phyloP scores from a whole-genome alignment of 441 rosid species.

The Flueggea neowawraea region DNA sequence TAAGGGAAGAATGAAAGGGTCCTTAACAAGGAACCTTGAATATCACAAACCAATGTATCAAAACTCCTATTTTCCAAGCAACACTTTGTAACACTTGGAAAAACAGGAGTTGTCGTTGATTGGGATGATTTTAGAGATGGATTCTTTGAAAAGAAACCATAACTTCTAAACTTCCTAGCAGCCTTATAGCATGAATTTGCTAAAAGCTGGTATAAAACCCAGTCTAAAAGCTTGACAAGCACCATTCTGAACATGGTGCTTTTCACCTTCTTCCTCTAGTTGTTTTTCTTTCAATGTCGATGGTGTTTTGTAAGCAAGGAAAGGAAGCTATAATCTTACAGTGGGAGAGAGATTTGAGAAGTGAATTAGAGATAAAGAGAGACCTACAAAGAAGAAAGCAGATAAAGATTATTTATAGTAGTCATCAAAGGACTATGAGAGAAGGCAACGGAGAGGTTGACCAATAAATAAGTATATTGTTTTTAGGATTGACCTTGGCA shows the following conservation, averaged over 20 bases:
- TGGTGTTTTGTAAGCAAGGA: too few relatives aligned
- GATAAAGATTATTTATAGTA: too few relatives aligned
- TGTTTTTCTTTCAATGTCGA: neutral
- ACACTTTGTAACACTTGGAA: slow-evolving; percentile 43
- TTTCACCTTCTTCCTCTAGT: neutral
- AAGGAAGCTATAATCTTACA: too few relatives aligned
- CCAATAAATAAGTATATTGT: too few relatives aligned
- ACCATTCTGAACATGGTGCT: slow-evolving; percentile 56
- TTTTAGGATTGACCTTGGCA: too few relatives aligned
- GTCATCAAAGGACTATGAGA: too few relatives aligned
- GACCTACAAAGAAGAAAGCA: too few relatives aligned
- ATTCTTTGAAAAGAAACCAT: slow-evolving; percentile 43
- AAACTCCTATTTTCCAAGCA: slow-evolving; percentile 21
- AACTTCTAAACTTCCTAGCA: slow-evolving; percentile 55
- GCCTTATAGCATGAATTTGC: slow-evolving; percentile 69
- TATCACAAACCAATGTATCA: slow-evolving; percentile 53
- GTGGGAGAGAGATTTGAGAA: too few relatives aligned
- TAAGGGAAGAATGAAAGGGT: slow-evolving; percentile 71
- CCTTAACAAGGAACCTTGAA: slow-evolving; percentile 57
- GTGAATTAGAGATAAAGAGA: too few relatives aligned
- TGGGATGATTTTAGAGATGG: slow-evolving; percentile 34
- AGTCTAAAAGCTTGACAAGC: slow-evolving; percentile 46
- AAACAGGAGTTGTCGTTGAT: slow-evolving; percentile 21
- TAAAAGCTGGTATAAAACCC: slow-evolving; percentile 66
- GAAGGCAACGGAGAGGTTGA: too few relatives aligned